Percentiles rank a stretch among this genome's conserved stretches.
Conservation (phyloP, 192 early-diverging fungal genomes). For the Lunasporangiospora selenospora region DNA sequence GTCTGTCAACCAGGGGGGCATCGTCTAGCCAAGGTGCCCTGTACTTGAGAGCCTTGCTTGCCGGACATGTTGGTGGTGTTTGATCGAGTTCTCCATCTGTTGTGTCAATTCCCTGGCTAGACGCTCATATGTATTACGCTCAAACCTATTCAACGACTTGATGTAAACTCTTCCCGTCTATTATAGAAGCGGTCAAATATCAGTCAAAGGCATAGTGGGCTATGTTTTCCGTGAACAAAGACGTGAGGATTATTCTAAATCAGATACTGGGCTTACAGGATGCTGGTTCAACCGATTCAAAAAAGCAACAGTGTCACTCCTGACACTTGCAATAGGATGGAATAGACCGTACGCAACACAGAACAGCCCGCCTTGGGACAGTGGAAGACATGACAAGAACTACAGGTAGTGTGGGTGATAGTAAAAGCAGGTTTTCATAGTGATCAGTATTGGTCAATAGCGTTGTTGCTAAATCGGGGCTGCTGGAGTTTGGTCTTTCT, state of each 20-base stretch:
- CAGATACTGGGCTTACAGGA: conserved; percentile 51
- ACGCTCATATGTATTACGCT: conserved; percentile 42
- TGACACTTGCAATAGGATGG: conserved; percentile 71
- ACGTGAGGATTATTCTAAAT: background rate
- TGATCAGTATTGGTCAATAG: no score
- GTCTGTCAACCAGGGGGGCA: no score
- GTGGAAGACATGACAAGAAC: conserved; percentile 77
- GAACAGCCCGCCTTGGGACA: conserved; percentile 81
- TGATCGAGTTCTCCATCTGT: conserved; percentile 15
- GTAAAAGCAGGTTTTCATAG: background rate
- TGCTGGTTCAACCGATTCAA: conserved; percentile 77
- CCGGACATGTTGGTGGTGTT: conserved; percentile 1
- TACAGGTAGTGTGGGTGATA: conserved; percentile 39
- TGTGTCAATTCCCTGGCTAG: conserved; percentile 18
- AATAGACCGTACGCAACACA: conserved; percentile 85
- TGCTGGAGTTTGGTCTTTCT: no score
- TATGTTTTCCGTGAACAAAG: no score
- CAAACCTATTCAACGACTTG: conserved; percentile 30
- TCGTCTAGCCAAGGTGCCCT: no score
- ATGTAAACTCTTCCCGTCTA: conserved; percentile 45
- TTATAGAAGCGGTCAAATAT: no score
- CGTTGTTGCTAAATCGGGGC: background rate
- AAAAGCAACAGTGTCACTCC: conserved; percentile 73
- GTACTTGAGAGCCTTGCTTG: no score
- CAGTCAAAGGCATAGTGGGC: no score